Base-by-base conservation (phyloP, 352 stramenopile genomes). In the Phytophthora citrophthora region DNA sequence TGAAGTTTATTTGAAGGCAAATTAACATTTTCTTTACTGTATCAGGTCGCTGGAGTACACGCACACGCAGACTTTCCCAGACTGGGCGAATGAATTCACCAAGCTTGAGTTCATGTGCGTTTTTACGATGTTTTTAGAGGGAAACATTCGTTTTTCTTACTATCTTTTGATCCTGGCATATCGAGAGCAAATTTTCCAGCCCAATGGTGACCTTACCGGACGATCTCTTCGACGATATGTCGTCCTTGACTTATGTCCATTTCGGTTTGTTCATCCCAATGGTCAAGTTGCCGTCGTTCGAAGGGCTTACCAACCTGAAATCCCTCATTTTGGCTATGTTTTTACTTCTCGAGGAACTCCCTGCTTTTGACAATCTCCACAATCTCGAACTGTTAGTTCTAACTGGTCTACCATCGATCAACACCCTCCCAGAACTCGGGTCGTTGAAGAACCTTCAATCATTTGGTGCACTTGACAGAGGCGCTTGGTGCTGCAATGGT, bases 41-140 rank as follows among this genome's bases (percentile, higher is more conserved):
- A n/a, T 10, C 24, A 63, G 41, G 29, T 45, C 54, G 4, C 38
- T 61, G 31, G 43, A 47, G 13, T 74, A 81, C 49, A 68, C 65
- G 0, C 54, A 79, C 36, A 81, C 56, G 2, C 13, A 41, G 12
- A 41, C 36, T 4, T n/a, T 41, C 5, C 36, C 36, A 11, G 20
- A 20, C 1, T 77, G 75, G 69, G 61, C 44, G 24, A 74, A 60
- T 12, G 40, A 72, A 5, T 65, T 77, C 43, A 64, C 48, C 1
- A 49, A 65, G 3, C 65, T 83, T 24, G 58, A 79, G 31, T 71
- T 67, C 40, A 9, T 83, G 69, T 77, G 54, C 9, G 46, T 29
- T 29, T 29, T 29, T 29, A 7, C 26, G 26, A 29, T 20, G 20
- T 20, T 20, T 20, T 20, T 20, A 20, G 20, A 7, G 3, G 26